Conservation (phyloP, 345 rosid genomes). For the Populus ilicifolia region DNA sequence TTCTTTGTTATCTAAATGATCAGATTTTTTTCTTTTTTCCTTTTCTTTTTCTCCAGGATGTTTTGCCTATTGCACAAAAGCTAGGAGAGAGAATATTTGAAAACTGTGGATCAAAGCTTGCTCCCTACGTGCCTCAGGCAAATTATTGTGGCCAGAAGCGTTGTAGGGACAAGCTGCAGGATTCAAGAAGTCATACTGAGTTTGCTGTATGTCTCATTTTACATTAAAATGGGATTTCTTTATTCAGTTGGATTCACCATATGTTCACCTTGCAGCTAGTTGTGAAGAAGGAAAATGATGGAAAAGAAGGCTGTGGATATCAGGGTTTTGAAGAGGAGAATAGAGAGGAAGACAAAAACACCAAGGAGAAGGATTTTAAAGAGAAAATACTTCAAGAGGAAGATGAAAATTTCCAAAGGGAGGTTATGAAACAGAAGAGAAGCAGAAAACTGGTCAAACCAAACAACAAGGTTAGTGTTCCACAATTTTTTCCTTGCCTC, state of each 20-base stretch:
- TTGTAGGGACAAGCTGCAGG: background rate
- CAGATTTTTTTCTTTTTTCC: too few species aligned
- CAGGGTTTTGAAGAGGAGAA: background rate
- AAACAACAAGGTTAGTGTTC: background rate
- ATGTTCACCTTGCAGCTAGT: background rate
- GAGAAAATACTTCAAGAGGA: background rate
- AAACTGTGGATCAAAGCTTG: constrained; percentile 7
- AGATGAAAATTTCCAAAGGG: background rate
- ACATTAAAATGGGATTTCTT: background rate
- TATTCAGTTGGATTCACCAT: background rate
- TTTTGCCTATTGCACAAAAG: constrained; percentile 10
- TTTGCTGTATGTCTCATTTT: background rate
- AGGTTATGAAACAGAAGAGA: background rate
- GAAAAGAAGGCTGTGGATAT: background rate
- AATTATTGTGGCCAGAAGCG: background rate
- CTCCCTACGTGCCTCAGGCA: background rate
- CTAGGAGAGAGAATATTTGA: constrained; percentile 8
- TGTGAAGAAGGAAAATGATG: background rate
- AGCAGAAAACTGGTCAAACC: background rate
- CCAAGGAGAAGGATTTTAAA: background rate
- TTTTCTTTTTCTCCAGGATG: background rate
- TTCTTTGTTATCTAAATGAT: background rate
- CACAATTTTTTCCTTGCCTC: background rate
- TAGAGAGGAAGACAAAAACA: background rate
- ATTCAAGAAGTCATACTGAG: background rate